Conservation (phyloP, 139 green algal genomes). For the Coelastrella sp. region DNA sequence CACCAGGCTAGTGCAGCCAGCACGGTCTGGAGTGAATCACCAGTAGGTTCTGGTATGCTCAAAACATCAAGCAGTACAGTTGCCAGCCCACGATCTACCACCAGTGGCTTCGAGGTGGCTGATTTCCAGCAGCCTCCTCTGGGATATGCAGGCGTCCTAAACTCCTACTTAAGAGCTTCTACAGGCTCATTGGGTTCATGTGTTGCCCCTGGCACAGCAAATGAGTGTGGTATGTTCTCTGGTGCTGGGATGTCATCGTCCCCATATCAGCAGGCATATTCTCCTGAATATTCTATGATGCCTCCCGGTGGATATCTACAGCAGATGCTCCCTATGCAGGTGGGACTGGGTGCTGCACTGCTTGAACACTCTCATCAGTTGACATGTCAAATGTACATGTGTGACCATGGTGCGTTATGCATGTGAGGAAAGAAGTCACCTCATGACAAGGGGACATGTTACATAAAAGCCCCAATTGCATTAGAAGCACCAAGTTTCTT, state of each 20-base stretch:
- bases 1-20: not conserved
- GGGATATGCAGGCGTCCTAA: not conserved
- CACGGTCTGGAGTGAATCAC: not conserved
- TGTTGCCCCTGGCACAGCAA: not conserved
- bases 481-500: too few relatives aligned
- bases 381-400: not conserved
- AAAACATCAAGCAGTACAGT: not conserved
- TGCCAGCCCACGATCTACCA: not conserved
- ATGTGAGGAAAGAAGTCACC: not conserved
- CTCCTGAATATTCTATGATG: too few relatives aligned
- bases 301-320: not conserved
- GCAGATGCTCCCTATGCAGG: conserved; percentile 3
- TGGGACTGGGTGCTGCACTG: not conserved
- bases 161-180: not conserved
- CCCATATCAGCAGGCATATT: too few relatives aligned
- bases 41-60: not conserved
- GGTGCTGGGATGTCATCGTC: too few relatives aligned
- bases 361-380: too few relatives aligned
- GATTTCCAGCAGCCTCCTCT: not conserved
- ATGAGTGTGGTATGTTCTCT: not conserved
- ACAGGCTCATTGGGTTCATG: not conserved
- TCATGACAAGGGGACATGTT: too few relatives aligned
- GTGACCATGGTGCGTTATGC: not conserved
- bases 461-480: too few relatives aligned
- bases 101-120: not conserved